Evolutionary conservation across 2,329 filamentous ascomycete species (phyloP), one percentile per base, ranked within the genome.

Genomic region (Fusarium newnesense): DNA sequence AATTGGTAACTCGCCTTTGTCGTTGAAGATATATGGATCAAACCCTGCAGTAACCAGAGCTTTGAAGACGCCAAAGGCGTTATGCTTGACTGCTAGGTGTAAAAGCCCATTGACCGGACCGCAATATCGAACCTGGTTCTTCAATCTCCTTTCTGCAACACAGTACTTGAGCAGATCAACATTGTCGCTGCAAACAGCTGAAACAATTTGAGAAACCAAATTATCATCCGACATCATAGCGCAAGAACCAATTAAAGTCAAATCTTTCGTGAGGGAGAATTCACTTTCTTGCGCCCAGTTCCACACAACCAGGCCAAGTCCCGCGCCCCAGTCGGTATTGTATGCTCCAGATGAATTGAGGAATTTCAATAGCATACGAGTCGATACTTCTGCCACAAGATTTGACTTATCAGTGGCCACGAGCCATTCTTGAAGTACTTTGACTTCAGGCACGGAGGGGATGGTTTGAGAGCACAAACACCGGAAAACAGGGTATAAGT

Each of bases 381-480:
- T 10, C 1, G 56, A 50, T 5, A 9, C 8, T 26, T 63, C 52
- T 26, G 57, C 44, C n/a, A 52, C n/a, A 18, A 16, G 0, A 24
- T 60, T n/a, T 13, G 18, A 26, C 4, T 3, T 4, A 5, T 9
- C 7, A 8, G 18, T 40, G 0, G 26, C 7, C 3, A 37, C 6
- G 4, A 60, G 34, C 57, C 57, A 53, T 9, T 53, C 21, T 16
- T 39, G 2, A 26, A 60, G 36, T 1, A 53, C 13, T 26, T 24
- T 19, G 13, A 60, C 28, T 0, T 60, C 57, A 10, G 34, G 0
- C 9, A 16, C 2, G 2, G 46, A 39, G 0, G 44, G 44, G 0
- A 0, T n/a, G 1, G 2, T 39, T 2, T 13, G 21, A 4, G 24
- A 26, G 0, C 5, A 39, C 1, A 60, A 8, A 0, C 6, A n/a